Evolutionary conservation across 345 rosid species (phyloP).

Genomic region (Cochlearia excelsa): DNA sequence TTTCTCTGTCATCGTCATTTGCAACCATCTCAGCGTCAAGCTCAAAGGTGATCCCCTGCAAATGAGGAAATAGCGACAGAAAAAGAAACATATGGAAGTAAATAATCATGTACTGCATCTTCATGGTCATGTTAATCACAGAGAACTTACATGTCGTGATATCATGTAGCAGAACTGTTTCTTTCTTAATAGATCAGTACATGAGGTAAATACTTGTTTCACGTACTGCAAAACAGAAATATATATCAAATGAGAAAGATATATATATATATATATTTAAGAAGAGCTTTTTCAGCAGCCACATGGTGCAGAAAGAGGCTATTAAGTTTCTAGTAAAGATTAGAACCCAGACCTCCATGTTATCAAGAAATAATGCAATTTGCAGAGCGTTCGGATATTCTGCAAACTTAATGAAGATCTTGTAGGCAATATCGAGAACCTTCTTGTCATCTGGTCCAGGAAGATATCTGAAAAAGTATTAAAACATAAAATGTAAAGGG

Average conservation of each 20-base stretch:
- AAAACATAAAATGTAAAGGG: slow-evolving; percentile 4
- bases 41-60: slow-evolving; percentile 73
- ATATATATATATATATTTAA: neutral
- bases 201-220: slow-evolving; percentile 69
- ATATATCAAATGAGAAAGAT: slow-evolving; percentile 7
- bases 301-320: slow-evolving; percentile 4
- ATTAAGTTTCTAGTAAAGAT: neutral
- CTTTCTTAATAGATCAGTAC: slow-evolving; percentile 62
- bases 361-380: slow-evolving; percentile 83
- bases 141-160: slow-evolving; percentile 83
- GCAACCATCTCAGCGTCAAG: slow-evolving; percentile 74
- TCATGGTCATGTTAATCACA: neutral
- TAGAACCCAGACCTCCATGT: slow-evolving; percentile 56
- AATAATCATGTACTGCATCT: neutral
- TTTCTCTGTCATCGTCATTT: slow-evolving; percentile 69
- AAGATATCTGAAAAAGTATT: slow-evolving; percentile 57
- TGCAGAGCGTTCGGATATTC: slow-evolving; percentile 82
- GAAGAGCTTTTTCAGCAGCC: slow-evolving; percentile 6
- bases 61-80: neutral
- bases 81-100: slow-evolving; percentile 19
- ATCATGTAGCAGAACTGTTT: slow-evolving; percentile 89
- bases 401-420: slow-evolving; percentile 71
- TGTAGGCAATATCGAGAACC: slow-evolving; percentile 70
- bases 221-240: slow-evolving; percentile 56
- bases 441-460: slow-evolving; percentile 88